These are phyloP conservation scores for Globisporangium polare DNA, from an alignment of 352 stramenopile genomes.

Conservation along the genomic window DNA sequence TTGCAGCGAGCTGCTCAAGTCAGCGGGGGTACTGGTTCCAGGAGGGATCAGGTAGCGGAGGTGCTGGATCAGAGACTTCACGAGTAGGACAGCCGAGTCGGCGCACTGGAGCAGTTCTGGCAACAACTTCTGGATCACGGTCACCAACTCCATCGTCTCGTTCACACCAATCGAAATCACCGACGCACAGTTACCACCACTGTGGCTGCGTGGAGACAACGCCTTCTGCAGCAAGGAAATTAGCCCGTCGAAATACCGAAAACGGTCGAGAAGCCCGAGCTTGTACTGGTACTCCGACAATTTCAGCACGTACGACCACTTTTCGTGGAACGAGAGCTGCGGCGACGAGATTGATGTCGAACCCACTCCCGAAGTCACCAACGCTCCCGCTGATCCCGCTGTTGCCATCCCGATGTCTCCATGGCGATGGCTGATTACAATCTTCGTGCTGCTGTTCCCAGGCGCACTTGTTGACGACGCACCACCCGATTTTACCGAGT, in stretches of 20 bases:
- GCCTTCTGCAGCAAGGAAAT: slow-evolving; percentile 77
- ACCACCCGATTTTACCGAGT: not conserved
- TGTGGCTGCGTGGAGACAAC: slow-evolving; percentile 44
- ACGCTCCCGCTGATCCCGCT: slow-evolving; percentile 2
- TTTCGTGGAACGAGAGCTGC: slow-evolving; percentile 54
- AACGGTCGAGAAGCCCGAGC: slow-evolving; percentile 60
- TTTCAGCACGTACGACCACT: slow-evolving; percentile 82
- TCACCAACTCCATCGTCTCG: slow-evolving; percentile 70
- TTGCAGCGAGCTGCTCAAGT: slow-evolving; percentile 42
- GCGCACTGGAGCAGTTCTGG: slow-evolving; percentile 61
- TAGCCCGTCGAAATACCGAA: slow-evolving; percentile 76
- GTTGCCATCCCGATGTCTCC: slow-evolving; percentile 23
- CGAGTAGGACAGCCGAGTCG: slow-evolving; percentile 53
- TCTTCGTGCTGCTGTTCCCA: not conserved
- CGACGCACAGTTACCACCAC: slow-evolving; percentile 27
- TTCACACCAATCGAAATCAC: slow-evolving; percentile 65
- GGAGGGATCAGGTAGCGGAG: slow-evolving; percentile 73
- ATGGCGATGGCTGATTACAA: slow-evolving; percentile 27
- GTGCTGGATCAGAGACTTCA: slow-evolving; percentile 78
- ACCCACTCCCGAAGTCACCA: slow-evolving; percentile 6
- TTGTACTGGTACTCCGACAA: slow-evolving; percentile 84
- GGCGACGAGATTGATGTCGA: slow-evolving; percentile 16
- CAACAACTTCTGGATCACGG: slow-evolving; percentile 65
- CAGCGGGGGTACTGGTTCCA: slow-evolving; percentile 29
- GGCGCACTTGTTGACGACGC: not conserved